Base-by-base conservation (phyloP, 805 yeast species). In the Wickerhamomyces ciferrii region DNA sequence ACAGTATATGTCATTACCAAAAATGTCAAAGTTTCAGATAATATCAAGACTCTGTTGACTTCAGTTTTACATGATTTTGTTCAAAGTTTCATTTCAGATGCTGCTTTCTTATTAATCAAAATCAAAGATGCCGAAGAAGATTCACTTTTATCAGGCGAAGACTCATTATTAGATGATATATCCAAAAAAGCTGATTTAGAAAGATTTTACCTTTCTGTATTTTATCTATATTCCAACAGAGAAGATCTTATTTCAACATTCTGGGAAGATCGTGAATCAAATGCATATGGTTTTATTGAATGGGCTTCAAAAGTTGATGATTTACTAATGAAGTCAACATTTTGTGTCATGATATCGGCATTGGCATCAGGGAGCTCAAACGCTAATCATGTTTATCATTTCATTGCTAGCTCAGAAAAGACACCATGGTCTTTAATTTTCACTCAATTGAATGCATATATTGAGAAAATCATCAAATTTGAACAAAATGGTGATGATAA, bases 251-350 rank as follows among this genome's bases (percentile, higher is more conserved):
- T 86, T 14, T 57, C 71, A 2, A 65, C 68, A 13, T 85, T 87
- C 58, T 91, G 96, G 96, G 61, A 65, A 13, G 87, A 84, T 51
- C 69, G 76, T 18, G 81, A 76, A 44, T 76, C 84, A 14, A 81
- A 82, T 47, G 70, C 88, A 2, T 74, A 79, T 57, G 97, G 96
- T 0, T 91, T 94, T 53, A 70, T 92, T 37, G 79, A 78, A 46
- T 94, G 98, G 98, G 95, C 96, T 0, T 72, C 94, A 2, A 81
- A 79, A 48, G 82, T 87, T 56, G 89, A 83, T 50, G 88, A 88
- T 15, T 83, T 92, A 10, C 70, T 89, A 42, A 87, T 90, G 69
- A 78, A 88, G 43, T 85, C 98, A 0, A 78, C 96, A 0, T 89
- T 84, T 56, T 81, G 91, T 52, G 72, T 88, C 47, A 76, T 92